A percentile compares a stretch with the other conserved stretches of the same genome.
These are phyloP conservation scores for Ascomycota sp. DNA, from an alignment of 2,329 filamentous ascomycete species.

Conservation along the genomic window DNA sequence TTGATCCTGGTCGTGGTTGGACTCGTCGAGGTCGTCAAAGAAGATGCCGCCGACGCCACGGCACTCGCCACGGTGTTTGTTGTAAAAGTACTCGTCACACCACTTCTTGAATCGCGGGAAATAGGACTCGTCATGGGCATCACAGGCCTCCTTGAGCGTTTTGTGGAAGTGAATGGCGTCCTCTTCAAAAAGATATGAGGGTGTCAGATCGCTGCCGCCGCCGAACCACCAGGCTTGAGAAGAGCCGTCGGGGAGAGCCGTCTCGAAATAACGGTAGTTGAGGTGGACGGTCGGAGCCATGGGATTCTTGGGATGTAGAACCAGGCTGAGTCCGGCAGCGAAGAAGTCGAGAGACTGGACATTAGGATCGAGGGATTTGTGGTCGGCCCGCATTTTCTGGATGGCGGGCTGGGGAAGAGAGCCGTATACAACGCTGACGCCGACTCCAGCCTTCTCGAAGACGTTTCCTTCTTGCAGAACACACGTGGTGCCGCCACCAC, in stretches of 20 bases:
- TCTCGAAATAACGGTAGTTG: constrained; percentile 98
- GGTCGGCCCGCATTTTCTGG: constrained; percentile 78
- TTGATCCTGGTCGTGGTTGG: constrained; percentile 68
- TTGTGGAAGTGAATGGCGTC: constrained; percentile 93
- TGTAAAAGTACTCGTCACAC: constrained; percentile 94
- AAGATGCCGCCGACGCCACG: constrained; percentile 91
- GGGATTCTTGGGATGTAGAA: constrained; percentile 81
- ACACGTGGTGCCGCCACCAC: constrained; percentile 82
- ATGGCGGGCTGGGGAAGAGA: constrained; percentile 71
- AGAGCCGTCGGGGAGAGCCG: constrained; percentile 58
- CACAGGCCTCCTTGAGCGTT: constrained; percentile 78
- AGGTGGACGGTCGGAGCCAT: constrained; percentile 95
- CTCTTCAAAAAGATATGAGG: constrained; percentile 85
- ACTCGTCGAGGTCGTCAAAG: constrained; percentile 87
- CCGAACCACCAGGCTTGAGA: constrained; percentile 95
- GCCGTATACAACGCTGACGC: constrained; percentile 86
- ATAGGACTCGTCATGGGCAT: constrained; percentile 77
- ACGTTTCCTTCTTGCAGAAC: constrained; percentile 90
- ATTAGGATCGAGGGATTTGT: constrained; percentile 63
- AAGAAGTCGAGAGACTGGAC: constrained; percentile 84
- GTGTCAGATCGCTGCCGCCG: constrained; percentile 82
- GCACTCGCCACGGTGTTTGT: constrained; percentile 72
- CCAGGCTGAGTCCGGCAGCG: constrained; percentile 76
- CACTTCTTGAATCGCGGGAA: constrained; percentile 91
- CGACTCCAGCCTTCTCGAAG: constrained; percentile 93